Base-by-base conservation (phyloP, 345 rosid species). In the Linum trigynum region DNA sequence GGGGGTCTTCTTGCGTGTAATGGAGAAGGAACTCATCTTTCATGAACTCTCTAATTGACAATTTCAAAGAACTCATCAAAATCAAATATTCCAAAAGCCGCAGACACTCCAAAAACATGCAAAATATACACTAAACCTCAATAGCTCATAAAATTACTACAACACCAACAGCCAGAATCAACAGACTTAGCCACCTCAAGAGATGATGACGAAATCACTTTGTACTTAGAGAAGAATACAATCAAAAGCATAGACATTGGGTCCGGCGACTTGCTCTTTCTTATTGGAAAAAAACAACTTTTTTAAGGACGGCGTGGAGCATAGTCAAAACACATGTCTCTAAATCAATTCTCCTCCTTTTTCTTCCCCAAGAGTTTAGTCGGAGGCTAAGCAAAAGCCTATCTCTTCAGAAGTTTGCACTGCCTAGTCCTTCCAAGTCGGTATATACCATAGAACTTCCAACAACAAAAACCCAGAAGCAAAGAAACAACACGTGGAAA, bases 1-100 rank as follows among this genome's bases (percentile, higher is more conserved):
- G 23, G 97, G 97, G 2, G 98, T 92, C 69, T 92, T 92, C 82
- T 92, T 92, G 62, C 95, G 84, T 4, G 94, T 85, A 57, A 92
- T 88, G 40, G 98, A 90, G 83, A 92, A 92, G 2, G 97, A 86
- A 71, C 92, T 90, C 98, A 92, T 90, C 69, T 70, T 73, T 48
- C 53, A 48, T 48, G 14, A 48, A 48, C 53, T 23, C 32, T 23
- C 32, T 23, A 23, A 23, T 23, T 23, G 53, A 48, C 9, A 48
- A 48, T 48, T 48, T 48, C 53, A 12, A 48, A 15, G 11, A 7
- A 48, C 2, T 48, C 53, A 15, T 48, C 14, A 15, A 48, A 15
- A 12, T 48, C 53, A 48, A 48, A 48, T 48, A 48, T 5, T 48
- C 53, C 53, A 48, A 48, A 48, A 48, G 11, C 14, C 53, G 1